phyloP scores from a whole-genome alignment of 1,284 basidiomycete species.

The Sanghuangporus baumii region DNA sequence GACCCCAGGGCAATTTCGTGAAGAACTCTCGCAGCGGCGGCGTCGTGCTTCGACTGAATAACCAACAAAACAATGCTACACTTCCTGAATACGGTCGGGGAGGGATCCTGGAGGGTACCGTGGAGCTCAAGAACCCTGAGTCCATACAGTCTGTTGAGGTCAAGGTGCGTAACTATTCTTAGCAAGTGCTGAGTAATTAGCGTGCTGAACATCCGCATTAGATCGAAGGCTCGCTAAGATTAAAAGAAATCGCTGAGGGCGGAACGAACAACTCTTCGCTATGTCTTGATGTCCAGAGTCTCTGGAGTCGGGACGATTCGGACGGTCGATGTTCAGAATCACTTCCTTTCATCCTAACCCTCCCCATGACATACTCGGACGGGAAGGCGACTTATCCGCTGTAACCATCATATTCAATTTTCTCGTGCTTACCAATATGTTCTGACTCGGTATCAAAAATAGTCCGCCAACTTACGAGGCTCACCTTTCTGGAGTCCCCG shows the following conservation, averaged over 20 bases:
- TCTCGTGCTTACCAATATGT: constrained; percentile 23
- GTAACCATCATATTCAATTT: neutral
- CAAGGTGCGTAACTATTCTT: constrained; percentile 40
- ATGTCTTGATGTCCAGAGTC: constrained; percentile 42
- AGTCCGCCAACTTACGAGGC: constrained; percentile 56
- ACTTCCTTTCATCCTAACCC: constrained; percentile 45
- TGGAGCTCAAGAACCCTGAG: constrained; percentile 52
- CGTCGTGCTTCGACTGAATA: constrained; percentile 43
- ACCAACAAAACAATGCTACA: constrained; percentile 42
- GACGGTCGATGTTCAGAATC: constrained; percentile 42
- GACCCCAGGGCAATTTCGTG: constrained; percentile 45
- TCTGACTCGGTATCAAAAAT: neutral
- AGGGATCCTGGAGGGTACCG: constrained; percentile 46
- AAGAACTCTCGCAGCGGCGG: constrained; percentile 56
- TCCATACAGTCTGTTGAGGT: constrained; percentile 56
- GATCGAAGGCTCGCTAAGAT: constrained; percentile 23
- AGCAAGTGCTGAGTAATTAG: neutral
- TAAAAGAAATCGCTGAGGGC: constrained; percentile 62
- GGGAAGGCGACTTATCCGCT: constrained; percentile 43
- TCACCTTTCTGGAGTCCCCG: constrained; percentile 59
- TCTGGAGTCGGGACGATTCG: constrained; percentile 51
- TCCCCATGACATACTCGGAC: constrained; percentile 54
- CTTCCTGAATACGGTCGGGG: constrained; percentile 55
- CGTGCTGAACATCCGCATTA: constrained; percentile 1
- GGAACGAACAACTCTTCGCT: constrained; percentile 48